Evolutionary conservation across 768 basidiomycete genomes (phyloP).

Genomic region (Lanmaoa pseudosensibilis): DNA sequence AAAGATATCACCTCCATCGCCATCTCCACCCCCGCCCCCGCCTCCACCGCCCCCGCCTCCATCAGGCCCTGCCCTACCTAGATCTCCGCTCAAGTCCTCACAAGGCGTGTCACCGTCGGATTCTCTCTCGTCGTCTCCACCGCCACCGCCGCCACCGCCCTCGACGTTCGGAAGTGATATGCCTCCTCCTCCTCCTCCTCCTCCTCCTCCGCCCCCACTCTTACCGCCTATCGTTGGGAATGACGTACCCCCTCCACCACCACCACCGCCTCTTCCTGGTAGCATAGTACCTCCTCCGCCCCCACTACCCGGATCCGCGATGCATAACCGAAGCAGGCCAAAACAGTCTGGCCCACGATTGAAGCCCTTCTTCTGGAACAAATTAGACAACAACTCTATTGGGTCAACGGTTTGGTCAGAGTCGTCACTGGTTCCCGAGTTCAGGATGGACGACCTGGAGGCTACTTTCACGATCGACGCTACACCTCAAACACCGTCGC

Average conservation of each 20-base stretch:
- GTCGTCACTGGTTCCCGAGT: conserved; percentile 36
- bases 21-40: conserved; percentile 45
- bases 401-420: conserved; percentile 72
- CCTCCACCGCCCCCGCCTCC: conserved; percentile 23
- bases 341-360: conserved; percentile 51
- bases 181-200: conserved; percentile 15
- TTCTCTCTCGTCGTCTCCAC: conserved; percentile 30
- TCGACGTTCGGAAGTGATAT: conserved; percentile 8
- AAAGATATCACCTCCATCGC: no score
- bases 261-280: conserved; percentile 40
- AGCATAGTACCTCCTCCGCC: conserved; percentile 23
- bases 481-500: conserved; percentile 42
- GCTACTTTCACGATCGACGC: conserved; percentile 67
- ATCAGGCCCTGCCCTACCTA: neutral
- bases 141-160: no score
- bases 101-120: conserved; percentile 7
- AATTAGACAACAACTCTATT: conserved; percentile 49
- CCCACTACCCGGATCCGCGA: conserved; percentile 30
- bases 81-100: conserved; percentile 29
- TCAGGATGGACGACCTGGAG: conserved; percentile 73
- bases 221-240: conserved; percentile 25
- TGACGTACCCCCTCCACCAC: conserved; percentile 11
- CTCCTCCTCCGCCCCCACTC: conserved; percentile 35
- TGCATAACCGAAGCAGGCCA: conserved; percentile 32
- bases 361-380: conserved; percentile 93